phyloP scores from a whole-genome alignment of 805 yeast genomes.

The Candida morakotiae region DNA sequence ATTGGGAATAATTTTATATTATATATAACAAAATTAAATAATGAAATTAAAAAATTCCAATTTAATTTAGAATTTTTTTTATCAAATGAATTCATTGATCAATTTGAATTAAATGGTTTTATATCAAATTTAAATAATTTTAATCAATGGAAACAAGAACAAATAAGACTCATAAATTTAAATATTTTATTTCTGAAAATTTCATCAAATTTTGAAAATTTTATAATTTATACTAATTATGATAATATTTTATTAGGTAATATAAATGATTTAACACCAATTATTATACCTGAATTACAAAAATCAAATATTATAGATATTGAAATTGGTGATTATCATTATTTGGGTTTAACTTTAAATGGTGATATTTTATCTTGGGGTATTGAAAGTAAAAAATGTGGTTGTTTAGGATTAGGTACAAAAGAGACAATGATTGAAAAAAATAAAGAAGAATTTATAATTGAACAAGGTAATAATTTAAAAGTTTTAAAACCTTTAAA shows the following conservation, averaged over 20 bases:
- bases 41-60: slow-evolving; percentile 36
- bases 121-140: slow-evolving; percentile 2
- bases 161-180: slow-evolving; percentile 14
- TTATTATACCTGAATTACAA: slow-evolving; percentile 8
- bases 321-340: slow-evolving; percentile 71
- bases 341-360: slow-evolving; percentile 51
- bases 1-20: slow-evolving; percentile 52
- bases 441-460: slow-evolving; percentile 6
- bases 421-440: slow-evolving; percentile 7
- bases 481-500: slow-evolving; percentile 15
- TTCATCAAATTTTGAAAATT: slow-evolving; percentile 49
- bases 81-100: slow-evolving; percentile 7
- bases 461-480: slow-evolving; percentile 26
- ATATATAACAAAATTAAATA: slow-evolving; percentile 40
- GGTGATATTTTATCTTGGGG: slow-evolving; percentile 71
- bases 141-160: slow-evolving; percentile 17
- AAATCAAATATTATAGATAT: slow-evolving; percentile 41
- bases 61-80: slow-evolving; percentile 17
- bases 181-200: slow-evolving; percentile 43
- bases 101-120: slow-evolving; percentile 1
- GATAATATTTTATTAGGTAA: slow-evolving; percentile 44
- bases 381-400: slow-evolving; percentile 54
- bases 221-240: slow-evolving; percentile 53
- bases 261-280: slow-evolving; percentile 9
- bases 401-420: slow-evolving; percentile 63